Conservation (phyloP, 1,284 basidiomycete genomes). For the Leccinum pachyderme region DNA sequence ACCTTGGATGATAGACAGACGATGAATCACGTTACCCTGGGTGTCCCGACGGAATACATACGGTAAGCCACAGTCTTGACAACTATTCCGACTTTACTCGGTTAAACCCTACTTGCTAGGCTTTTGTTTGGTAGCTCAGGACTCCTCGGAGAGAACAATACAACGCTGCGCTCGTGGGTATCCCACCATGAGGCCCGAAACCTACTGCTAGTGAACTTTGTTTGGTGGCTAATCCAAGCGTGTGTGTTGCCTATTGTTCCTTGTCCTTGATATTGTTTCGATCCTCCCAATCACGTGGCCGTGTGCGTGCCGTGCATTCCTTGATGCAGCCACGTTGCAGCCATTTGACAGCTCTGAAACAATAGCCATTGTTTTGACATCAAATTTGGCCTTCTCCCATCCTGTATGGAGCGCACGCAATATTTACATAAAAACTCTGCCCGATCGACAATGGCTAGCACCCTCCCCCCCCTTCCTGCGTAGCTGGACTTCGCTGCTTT, state of each 20-base stretch:
- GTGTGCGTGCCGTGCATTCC: neutral
- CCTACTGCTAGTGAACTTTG: conserved; percentile 13
- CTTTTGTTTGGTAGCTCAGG: conserved; percentile 3
- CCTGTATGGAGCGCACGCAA: neutral
- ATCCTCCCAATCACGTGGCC: conserved; percentile 22
- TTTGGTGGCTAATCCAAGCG: neutral
- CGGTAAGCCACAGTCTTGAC: conserved; percentile 12
- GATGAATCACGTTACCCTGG: neutral
- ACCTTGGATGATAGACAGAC: conserved; percentile 23
- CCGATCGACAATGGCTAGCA: neutral
- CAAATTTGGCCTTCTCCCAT: conserved; percentile 10
- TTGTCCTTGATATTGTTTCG: neutral
- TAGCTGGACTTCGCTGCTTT: conserved; percentile 29
- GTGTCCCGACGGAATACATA: neutral
- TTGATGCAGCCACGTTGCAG: neutral
- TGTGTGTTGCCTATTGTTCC: conserved; percentile 23
- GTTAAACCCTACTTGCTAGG: neutral
- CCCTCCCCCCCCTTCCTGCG: conserved; percentile 11
- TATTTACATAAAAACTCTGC: conserved; percentile 19
- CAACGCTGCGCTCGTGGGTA: conserved; percentile 7
- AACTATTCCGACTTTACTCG: neutral
- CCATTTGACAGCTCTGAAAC: neutral
- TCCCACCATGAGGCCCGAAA: neutral
- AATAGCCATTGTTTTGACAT: conserved; percentile 28
- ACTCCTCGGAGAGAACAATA: conserved; percentile 17